Base-by-base conservation (phyloP, 2,329 filamentous ascomycete genomes). In the Lasiodiplodia hormozganensis region DNA sequence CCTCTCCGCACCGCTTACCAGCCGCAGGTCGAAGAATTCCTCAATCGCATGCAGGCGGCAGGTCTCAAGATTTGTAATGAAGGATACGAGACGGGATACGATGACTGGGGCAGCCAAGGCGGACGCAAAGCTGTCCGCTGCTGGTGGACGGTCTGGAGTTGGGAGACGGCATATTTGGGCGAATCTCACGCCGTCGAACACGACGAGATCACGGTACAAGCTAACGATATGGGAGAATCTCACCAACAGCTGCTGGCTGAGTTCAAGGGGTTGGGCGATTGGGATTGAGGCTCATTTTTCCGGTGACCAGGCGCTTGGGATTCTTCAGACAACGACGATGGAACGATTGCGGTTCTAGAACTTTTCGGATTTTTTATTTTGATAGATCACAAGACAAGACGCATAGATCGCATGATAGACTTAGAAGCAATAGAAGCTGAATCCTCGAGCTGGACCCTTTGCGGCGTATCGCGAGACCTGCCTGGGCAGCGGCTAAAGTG, bases 1-100 rank as follows among this genome's bases (percentile, higher is more conserved):
- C 95, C 95, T 0, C 83, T 93, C 66, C 86, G 96, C 47, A 91
- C 94, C 70, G 85, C 86, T 10, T 91, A 90, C 70, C 88, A 88
- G 1, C 81, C 85, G 49, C 88, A 97, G 70, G 84, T 90, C 12
- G 78, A 83, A 5, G 84, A 87, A 14, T 90, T 97, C 72, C 85
- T 85, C 52, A 77, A 83, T 10, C 82, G 85, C 28, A 90, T 97
- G 88, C 74, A 76, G 10, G 78, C 80, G 2, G 80, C 87, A 18
- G 86, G 81, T 40, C 81, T 85, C 78, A 82, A 76, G 12, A 74
- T 89, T 2, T 72, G 91, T 2, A 83, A 88, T 21, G 86, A 92
- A 74, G 88, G 88, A 7, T 82, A 87, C 68, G 85, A 93, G 53
- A 82, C 82, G 6, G 91, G 90, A 11, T 86, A 87, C 73, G 92